phyloP scores from a whole-genome alignment of 768 basidiomycete genomes.

The Solioccasus polychromus region DNA sequence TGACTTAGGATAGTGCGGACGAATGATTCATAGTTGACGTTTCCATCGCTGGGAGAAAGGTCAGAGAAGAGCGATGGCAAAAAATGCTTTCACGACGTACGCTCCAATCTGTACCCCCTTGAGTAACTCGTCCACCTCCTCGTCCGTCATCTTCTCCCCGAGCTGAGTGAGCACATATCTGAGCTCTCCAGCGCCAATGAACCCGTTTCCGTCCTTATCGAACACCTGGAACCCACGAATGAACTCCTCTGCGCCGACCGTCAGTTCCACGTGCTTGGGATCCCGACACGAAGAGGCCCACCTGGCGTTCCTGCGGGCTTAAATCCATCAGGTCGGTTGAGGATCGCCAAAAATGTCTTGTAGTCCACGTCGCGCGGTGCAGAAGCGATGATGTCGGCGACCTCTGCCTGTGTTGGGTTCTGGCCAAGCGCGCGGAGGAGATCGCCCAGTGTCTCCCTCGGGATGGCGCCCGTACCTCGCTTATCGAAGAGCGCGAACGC shows the following conservation, averaged over 20 bases:
- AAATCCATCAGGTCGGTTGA: constrained; percentile 95
- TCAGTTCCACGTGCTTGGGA: no score
- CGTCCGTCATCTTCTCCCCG: constrained; percentile 97
- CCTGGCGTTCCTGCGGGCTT: constrained; percentile 96
- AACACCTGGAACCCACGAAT: constrained; percentile 99
- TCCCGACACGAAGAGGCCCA: constrained; percentile 39
- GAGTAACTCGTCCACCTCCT: constrained; percentile 96
- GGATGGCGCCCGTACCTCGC: constrained; percentile 87
- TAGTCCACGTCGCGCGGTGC: constrained; percentile 90
- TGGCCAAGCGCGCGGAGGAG: constrained; percentile 92
- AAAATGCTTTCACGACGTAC: constrained; percentile 55
- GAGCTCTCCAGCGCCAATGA: constrained; percentile 62
- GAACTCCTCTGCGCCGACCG: constrained; percentile 78
- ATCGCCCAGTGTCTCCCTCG: constrained; percentile 86
- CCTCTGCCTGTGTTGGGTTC: constrained; percentile 99
- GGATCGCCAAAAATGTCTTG: constrained; percentile 83
- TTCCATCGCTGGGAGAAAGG: constrained; percentile 69
- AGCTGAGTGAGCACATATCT: constrained; percentile 91
- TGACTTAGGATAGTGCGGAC: constrained; percentile 92
- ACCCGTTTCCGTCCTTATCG: constrained; percentile 78
- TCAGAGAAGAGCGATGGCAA: background rate
- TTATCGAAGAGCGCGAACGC: constrained; percentile 99
- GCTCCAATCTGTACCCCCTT: constrained; percentile 92
- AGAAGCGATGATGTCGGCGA: constrained; percentile 69
- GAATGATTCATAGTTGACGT: constrained; percentile 96